Evolutionary conservation across 148 eudicot genomes (phyloP).

Genomic region (Spergularia marina): DNA sequence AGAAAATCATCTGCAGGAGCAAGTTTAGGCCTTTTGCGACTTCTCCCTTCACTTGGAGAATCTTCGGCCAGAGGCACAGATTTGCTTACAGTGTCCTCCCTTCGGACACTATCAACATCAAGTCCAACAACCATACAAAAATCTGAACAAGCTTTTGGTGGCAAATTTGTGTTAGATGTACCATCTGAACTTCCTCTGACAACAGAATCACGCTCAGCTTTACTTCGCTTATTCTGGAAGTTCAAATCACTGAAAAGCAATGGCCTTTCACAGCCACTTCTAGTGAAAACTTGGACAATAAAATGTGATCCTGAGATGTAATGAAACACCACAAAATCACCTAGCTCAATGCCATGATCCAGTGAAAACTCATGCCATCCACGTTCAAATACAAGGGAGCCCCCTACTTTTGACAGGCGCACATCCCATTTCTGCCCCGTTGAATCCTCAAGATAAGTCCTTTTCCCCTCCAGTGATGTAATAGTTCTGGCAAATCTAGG

Average conservation of each 20-base stretch:
- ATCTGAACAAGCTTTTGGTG: slow-evolving; percentile 15
- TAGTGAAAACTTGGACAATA: slow-evolving; percentile 52
- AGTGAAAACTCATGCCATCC: slow-evolving; percentile 58
- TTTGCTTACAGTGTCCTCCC: slow-evolving; percentile 4
- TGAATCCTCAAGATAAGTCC: slow-evolving; percentile 53
- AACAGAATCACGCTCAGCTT: slow-evolving; percentile 1
- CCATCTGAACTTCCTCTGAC: background rate
- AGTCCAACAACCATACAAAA: slow-evolving; percentile 23
- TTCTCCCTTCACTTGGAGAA: slow-evolving; percentile 4
- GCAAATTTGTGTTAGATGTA: background rate
- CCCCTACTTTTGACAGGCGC: slow-evolving; percentile 33
- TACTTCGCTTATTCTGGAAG: slow-evolving; percentile 20
- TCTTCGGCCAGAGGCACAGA: slow-evolving; percentile 14
- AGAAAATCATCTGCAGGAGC: background rate
- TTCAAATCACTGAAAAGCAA: slow-evolving; percentile 11
- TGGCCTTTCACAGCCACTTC: slow-evolving; percentile 48
- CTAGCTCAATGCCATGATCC: slow-evolving; percentile 50
- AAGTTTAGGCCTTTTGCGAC: slow-evolving; percentile 1
- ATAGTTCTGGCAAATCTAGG: slow-evolving; percentile 43
- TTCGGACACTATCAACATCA: slow-evolving; percentile 11
- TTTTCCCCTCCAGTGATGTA: slow-evolving; percentile 32
- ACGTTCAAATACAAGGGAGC: slow-evolving; percentile 38
- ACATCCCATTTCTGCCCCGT: slow-evolving; percentile 50
- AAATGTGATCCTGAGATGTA: slow-evolving; percentile 52
- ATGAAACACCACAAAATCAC: slow-evolving; percentile 50